Evolutionary conservation across 2,329 filamentous ascomycete genomes (phyloP).

Genomic region (Alternaria dauci): DNA sequence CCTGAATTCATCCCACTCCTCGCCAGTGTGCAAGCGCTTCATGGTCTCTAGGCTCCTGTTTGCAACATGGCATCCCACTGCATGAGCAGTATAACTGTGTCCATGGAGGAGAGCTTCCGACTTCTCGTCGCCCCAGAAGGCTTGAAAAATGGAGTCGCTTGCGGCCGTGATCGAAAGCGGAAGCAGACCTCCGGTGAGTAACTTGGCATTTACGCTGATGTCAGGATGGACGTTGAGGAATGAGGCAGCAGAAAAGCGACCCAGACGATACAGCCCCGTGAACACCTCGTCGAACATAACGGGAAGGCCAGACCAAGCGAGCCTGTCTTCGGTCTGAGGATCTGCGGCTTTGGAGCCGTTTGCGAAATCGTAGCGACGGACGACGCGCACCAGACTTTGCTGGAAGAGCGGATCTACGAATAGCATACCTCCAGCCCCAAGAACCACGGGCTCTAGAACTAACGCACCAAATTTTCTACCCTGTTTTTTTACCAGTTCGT

Average conservation of each 20-base stretch:
- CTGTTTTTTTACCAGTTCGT: constrained; percentile 60
- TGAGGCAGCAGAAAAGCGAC: constrained; percentile 72
- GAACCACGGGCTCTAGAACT: constrained; percentile 80
- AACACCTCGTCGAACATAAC: constrained; percentile 89
- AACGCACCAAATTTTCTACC: constrained; percentile 77
- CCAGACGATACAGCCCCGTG: constrained; percentile 83
- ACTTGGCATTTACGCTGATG: constrained; percentile 82
- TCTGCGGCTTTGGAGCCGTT: constrained; percentile 12
- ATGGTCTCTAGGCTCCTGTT: constrained; percentile 70
- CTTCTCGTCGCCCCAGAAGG: constrained; percentile 76
- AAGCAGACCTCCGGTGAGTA: constrained; percentile 80
- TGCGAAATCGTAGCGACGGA: constrained; percentile 69
- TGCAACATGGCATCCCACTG: constrained; percentile 81
- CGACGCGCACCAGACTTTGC: constrained; percentile 70
- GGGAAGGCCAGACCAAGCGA: constrained; percentile 75
- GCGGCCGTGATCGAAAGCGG: constrained; percentile 80
- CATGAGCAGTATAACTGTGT: constrained; percentile 86
- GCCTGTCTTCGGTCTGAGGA: background rate
- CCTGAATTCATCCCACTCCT: constrained; percentile 6
- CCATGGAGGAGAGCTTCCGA: constrained; percentile 82
- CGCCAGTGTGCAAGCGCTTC: constrained; percentile 24
- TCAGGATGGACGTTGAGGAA: constrained; percentile 75
- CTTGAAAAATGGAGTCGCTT: constrained; percentile 74
- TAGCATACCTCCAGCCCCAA: constrained; percentile 85
- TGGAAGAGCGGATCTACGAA: constrained; percentile 88